phyloP scores from a whole-genome alignment of 1,139 yeast genomes.

The Tardiomyces blankii region DNA sequence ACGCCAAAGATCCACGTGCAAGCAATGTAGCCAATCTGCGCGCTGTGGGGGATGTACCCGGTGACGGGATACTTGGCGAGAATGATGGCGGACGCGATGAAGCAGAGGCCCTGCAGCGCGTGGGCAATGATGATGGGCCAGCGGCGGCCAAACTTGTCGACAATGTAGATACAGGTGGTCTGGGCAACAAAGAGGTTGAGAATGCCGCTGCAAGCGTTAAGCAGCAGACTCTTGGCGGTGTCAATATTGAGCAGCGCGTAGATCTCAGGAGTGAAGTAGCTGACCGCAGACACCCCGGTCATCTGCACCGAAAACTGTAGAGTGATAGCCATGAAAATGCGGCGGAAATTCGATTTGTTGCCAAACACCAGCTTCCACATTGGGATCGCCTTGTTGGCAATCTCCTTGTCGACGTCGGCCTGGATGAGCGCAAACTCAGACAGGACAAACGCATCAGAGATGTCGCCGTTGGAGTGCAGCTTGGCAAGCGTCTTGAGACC shows the following conservation, averaged over 20 bases:
- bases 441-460: constrained; percentile 10
- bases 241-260: not conserved
- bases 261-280: constrained; percentile 10
- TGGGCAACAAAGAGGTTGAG: not conserved
- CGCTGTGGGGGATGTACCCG: constrained; percentile 9
- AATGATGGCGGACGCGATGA: constrained; percentile 13
- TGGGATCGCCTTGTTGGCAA: constrained; percentile 30
- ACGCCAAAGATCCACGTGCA: constrained; percentile 18
- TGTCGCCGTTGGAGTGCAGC: constrained; percentile 13
- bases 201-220: not conserved
- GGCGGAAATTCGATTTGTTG: constrained; percentile 31
- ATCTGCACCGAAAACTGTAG: constrained; percentile 41
- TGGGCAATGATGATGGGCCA: not conserved
- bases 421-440: constrained; percentile 42
- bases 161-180: not conserved
- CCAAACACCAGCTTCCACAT: constrained; percentile 25
- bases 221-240: not conserved
- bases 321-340: constrained; percentile 41
- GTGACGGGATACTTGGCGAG: constrained; percentile 16
- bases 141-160: not conserved
- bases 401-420: constrained; percentile 27
- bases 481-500: constrained; percentile 45
- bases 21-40: constrained; percentile 18
- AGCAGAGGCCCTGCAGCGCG: constrained; percentile 1
- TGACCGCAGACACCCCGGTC: constrained; percentile 25